Conservation (phyloP, 306 rosid genomes). For the Prunus campanulata region DNA sequence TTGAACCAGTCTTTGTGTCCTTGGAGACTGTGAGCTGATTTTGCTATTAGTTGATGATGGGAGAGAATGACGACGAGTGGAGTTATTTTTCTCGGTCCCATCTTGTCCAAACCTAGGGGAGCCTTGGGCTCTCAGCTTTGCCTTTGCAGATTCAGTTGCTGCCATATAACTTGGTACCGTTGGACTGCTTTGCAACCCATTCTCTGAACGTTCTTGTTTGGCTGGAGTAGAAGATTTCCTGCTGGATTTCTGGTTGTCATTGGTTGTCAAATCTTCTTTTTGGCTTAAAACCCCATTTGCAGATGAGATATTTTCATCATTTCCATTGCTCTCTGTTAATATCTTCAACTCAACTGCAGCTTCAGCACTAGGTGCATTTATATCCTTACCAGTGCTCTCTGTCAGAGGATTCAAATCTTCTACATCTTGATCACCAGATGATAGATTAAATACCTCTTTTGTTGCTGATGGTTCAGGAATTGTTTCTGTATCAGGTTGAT, state of each 20-base stretch:
- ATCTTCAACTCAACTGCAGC: constrained; percentile 37
- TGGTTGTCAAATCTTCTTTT: constrained; percentile 59
- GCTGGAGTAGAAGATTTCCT: constrained; percentile 52
- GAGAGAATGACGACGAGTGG: constrained; percentile 77
- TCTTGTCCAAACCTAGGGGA: constrained; percentile 84
- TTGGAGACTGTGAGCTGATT: constrained; percentile 86
- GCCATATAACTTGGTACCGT: constrained; percentile 93
- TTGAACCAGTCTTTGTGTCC: constrained; percentile 76
- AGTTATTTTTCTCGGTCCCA: constrained; percentile 49
- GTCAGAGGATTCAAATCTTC: constrained; percentile 45
- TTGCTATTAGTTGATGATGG: constrained; percentile 73
- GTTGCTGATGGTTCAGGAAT: constrained; percentile 41
- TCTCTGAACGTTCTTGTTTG: constrained; percentile 78
- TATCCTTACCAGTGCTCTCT: constrained; percentile 55
- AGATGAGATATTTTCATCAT: constrained; percentile 46
- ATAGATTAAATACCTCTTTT: constrained; percentile 45
- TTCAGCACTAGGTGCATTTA: constrained; percentile 39
- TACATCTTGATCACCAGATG: constrained; percentile 40
- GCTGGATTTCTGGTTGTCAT: constrained; percentile 70
- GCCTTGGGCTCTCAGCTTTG: constrained; percentile 94
- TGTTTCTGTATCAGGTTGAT: constrained; percentile 48
- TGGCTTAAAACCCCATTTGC: constrained; percentile 57
- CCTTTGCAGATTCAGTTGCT: constrained; percentile 97
- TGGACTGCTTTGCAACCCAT: constrained; percentile 70
- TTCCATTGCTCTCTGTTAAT: constrained; percentile 42